Percentiles rank a stretch among this genome's conserved stretches.
phyloP scores from a whole-genome alignment of 352 stramenopile genomes.

The Pseudoperonospora humuli region DNA sequence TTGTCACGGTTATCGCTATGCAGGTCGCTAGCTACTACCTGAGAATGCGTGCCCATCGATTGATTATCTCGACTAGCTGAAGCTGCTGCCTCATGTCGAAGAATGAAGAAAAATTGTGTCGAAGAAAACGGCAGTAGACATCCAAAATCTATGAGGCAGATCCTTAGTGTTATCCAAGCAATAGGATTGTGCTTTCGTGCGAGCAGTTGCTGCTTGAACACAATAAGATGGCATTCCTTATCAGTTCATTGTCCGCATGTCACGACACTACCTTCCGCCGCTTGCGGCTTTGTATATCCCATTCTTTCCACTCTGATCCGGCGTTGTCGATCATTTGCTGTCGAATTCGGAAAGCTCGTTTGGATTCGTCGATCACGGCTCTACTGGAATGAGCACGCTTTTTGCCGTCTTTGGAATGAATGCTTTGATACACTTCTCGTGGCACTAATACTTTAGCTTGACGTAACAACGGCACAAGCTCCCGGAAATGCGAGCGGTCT shows the following conservation, averaged over 20 bases:
- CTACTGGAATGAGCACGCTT: constrained; percentile 3
- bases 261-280: constrained; percentile 5
- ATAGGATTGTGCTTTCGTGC: too few species aligned
- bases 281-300: constrained; percentile 22
- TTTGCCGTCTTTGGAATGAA: constrained; percentile 21
- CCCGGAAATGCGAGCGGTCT: constrained; percentile 32
- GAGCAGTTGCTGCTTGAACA: too few species aligned
- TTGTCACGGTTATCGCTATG: too few species aligned
- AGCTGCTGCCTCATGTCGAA: too few species aligned
- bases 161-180: too few species aligned
- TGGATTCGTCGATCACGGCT: constrained; percentile 35
- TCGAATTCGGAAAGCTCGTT: constrained; percentile 36
- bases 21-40: too few species aligned
- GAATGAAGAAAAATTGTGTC: too few species aligned
- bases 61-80: too few species aligned
- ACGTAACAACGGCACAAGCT: constrained; percentile 32
- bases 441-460: constrained; percentile 24
- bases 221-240: not conserved
- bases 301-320: constrained; percentile 28
- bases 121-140: too few species aligned
- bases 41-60: too few species aligned
- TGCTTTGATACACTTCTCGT: constrained; percentile 32
- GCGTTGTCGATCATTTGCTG: constrained; percentile 18
- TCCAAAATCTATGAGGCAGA: too few species aligned
- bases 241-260: constrained; percentile 1